phyloP scores from a whole-genome alignment of 2,329 filamentous ascomycete species.

The Thelonectria discophora region DNA sequence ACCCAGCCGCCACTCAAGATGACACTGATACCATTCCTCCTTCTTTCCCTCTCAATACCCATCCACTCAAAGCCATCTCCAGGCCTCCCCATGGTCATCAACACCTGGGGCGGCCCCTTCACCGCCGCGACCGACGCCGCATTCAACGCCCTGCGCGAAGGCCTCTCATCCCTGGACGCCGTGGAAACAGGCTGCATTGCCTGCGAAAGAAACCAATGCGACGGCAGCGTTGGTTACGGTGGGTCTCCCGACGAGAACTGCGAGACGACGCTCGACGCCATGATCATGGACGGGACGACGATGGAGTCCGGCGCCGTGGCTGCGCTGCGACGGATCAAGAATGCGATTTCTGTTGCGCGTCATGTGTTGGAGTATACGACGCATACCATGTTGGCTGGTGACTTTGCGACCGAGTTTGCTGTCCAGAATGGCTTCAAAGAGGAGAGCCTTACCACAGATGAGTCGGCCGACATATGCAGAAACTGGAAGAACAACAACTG shows the following conservation, averaged over 20 bases:
- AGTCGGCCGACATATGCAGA: constrained; percentile 51
- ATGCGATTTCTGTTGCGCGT: constrained; percentile 60
- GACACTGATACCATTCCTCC: constrained; percentile 4
- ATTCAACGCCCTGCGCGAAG: constrained; percentile 49
- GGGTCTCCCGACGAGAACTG: constrained; percentile 65
- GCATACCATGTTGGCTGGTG: constrained; percentile 62
- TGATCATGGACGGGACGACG: constrained; percentile 65
- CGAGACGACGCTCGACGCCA: constrained; percentile 67
- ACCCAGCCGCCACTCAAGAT: constrained; percentile 11
- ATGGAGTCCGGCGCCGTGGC: constrained; percentile 64
- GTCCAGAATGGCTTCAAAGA: constrained; percentile 59
- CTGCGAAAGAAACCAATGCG: constrained; percentile 63
- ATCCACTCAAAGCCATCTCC: constrained; percentile 44
- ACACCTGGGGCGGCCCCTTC: constrained; percentile 64
- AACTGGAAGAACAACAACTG: constrained; percentile 55
- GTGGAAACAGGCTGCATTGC: constrained; percentile 60
- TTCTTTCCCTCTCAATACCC: constrained; percentile 26
- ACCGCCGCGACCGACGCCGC: constrained; percentile 62
- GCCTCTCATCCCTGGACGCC: constrained; percentile 57
- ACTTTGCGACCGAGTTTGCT: constrained; percentile 63
- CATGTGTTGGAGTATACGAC: constrained; percentile 60
- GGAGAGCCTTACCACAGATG: constrained; percentile 54
- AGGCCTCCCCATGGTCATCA: constrained; percentile 60
- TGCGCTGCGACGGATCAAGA: constrained; percentile 56
- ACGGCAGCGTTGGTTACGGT: constrained; percentile 63